Evolutionary conservation across 208 protist genomes (phyloP).

Genomic region (Crithidia brevicula): DNA sequence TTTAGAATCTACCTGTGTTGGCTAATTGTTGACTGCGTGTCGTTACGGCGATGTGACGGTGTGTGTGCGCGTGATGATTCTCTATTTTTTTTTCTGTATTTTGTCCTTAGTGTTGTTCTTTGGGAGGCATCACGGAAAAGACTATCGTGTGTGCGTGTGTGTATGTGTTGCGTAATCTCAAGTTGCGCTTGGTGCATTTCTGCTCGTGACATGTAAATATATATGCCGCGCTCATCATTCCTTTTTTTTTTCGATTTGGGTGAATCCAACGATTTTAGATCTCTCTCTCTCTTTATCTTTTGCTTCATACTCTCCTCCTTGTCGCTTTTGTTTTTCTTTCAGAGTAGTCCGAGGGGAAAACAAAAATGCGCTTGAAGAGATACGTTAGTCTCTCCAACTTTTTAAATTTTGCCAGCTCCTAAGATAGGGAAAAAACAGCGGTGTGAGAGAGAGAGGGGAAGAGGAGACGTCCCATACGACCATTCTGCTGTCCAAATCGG

Average conservation of each 20-base stretch:
- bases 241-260: background rate
- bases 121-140: no score
- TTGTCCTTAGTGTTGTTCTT: no score
- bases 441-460: no score
- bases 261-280: no score
- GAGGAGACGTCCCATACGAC: no score
- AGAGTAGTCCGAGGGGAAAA: no score
- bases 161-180: background rate
- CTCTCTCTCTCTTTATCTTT: background rate
- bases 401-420: no score
- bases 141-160: background rate
- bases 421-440: no score
- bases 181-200: background rate
- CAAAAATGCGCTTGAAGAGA: no score
- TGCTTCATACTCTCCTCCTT: background rate
- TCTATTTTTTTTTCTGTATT: background rate
- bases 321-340: constrained; percentile 17
- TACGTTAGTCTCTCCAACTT: no score
- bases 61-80: background rate
- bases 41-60: background rate
- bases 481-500: no score
- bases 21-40: background rate
- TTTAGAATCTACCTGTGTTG: background rate
- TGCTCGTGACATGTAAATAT: constrained; percentile 8
- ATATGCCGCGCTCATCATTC: constrained; percentile 6